Base-by-base conservation (phyloP, 2,329 filamentous ascomycete genomes). In the Incumbomyces lentus region DNA sequence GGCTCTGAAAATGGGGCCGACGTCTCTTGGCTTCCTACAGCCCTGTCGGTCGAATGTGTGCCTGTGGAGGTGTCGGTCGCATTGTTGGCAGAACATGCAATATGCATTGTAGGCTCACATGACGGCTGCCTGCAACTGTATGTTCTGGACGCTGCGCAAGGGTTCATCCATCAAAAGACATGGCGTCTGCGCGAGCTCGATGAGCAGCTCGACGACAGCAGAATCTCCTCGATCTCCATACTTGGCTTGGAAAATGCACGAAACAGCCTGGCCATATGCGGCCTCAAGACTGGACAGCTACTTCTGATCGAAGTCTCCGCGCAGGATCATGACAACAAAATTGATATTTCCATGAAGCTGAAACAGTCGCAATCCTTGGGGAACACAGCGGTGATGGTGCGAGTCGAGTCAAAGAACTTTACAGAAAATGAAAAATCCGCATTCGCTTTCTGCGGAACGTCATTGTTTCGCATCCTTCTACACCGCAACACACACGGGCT, bases 381-480 rank as follows among this genome's bases (percentile, higher is more conserved):
- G 19, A 16, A 34, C 10, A 46, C 43, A 8, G 43, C 43, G 10
- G 41, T 44, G 8, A 32, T 18, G 6, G 32, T 30, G 6, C 34
- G 29, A 18, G 32, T 29, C 2, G 41, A 44, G 17, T 6, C 41
- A 13, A 18, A 16, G n/a, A 8, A 10, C 13, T 44, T 44, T 4
- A 30, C 29, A 13, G 41, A 37, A 18, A 6, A 35, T 33, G 41
- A 44, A 26, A 17, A 33, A 36, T 35, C n/a, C 26, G 53, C 51
- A 32, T 34, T 52, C 8, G 44, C 51, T 10, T 33, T 50, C 12
- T 55, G 53, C 37, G 47, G 50, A 12, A 47, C 47, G 11, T 33
- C 40, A 8, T n/a, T 44, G 33, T 18, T 35, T 26, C 41, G 41
- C 8, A 33, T 44, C 5, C 31, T n/a, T 4, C 18, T 44, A 22